Evolutionary conservation across 2,329 filamentous ascomycete genomes (phyloP).

Genomic region (Exophiala aquamarina): DNA sequence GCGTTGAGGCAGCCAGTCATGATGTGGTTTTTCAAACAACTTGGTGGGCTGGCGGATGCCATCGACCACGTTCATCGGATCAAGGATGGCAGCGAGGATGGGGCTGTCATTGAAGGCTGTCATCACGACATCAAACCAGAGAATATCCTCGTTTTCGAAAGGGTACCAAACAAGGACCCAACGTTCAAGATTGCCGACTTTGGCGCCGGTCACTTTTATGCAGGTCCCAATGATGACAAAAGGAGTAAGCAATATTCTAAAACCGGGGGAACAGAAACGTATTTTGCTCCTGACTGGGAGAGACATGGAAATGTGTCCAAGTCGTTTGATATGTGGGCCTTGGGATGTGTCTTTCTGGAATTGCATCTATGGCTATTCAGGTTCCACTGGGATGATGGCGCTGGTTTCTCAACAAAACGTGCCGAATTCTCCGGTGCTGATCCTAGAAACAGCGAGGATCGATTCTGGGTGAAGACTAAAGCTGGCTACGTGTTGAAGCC

Average conservation of each 20-base stretch:
- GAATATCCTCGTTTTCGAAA: conserved; percentile 16
- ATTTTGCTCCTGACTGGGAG: conserved; percentile 7
- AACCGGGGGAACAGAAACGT: conserved; percentile 1
- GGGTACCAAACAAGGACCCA: background rate
- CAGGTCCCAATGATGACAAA: background rate
- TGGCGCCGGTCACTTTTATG: conserved; percentile 6
- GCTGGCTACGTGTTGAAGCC: no score
- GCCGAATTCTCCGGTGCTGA: no score
- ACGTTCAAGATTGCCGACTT: conserved; percentile 13
- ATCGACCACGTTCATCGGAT: conserved; percentile 13
- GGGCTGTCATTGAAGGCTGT: conserved; percentile 3
- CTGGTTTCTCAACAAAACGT: no score
- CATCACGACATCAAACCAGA: conserved; percentile 17
- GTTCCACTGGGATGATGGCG: no score
- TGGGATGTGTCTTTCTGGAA: conserved; percentile 13
- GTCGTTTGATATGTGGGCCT: conserved; percentile 14
- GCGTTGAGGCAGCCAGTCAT: background rate
- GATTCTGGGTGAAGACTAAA: no score
- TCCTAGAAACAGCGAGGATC: no score
- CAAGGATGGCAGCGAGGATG: background rate
- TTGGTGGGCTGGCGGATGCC: conserved; percentile 9
- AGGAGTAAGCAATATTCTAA: background rate
- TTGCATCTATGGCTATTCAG: conserved; percentile 3
- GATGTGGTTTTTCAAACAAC: conserved; percentile 9
- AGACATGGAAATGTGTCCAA: background rate